Conservation (phyloP, 169 alveolate species). For the Miamiensis avidus region DNA sequence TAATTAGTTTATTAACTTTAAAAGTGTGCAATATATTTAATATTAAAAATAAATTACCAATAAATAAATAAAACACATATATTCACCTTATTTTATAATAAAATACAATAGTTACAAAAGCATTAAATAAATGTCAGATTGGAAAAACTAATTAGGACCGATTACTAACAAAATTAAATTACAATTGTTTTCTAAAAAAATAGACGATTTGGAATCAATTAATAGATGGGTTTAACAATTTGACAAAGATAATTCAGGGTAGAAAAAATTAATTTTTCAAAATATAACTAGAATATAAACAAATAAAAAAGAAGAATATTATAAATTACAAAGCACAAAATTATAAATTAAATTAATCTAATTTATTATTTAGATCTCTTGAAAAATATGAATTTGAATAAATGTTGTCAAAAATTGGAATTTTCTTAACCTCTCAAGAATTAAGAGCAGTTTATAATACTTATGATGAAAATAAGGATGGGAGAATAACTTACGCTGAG, state of each 20-base stretch:
- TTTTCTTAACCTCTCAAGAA: conserved; percentile 60
- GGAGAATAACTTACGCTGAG: conserved; percentile 55
- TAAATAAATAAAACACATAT: not conserved
- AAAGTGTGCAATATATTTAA: no score
- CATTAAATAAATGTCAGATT: conserved; percentile 54
- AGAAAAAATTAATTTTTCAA: no score
- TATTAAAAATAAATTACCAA: not conserved
- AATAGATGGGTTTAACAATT: conserved; percentile 36
- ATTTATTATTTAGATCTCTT: conserved; percentile 38
- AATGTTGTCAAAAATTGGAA: conserved; percentile 60
- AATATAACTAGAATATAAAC: no score
- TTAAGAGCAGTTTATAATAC: conserved; percentile 59
- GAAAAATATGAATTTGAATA: conserved; percentile 69
- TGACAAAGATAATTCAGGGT: conserved; percentile 42
- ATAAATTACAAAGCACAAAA: no score
- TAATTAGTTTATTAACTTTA: no score
- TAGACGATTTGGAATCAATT: conserved; percentile 53
- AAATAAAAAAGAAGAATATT: no score
- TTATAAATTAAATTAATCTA: not conserved
- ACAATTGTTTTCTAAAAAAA: conserved; percentile 61
- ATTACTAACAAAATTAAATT: conserved; percentile 60
- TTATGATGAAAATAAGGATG: conserved; percentile 65
- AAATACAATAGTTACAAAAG: not conserved
- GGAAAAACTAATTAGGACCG: conserved; percentile 59
- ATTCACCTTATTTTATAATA: no score